phyloP scores from a whole-genome alignment of 2,329 filamentous ascomycete genomes.

The Cercospora sp. region DNA sequence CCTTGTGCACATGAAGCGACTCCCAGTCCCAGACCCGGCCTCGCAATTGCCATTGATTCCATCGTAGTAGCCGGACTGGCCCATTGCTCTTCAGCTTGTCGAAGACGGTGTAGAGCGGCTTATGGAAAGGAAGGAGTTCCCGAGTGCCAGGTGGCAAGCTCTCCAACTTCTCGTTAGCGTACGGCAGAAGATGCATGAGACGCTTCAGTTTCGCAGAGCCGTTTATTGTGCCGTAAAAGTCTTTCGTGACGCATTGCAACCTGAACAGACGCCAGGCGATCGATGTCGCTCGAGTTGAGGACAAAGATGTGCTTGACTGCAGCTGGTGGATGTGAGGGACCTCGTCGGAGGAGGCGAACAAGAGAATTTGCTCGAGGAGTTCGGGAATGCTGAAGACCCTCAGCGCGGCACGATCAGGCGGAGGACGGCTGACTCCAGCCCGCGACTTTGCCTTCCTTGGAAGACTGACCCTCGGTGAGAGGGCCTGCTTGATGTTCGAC shows the following conservation, averaged over 20 bases:
- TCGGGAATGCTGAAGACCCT: background rate
- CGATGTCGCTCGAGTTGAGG: too few relatives aligned
- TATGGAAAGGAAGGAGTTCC: background rate
- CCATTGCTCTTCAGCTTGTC: background rate
- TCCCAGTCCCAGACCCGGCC: background rate
- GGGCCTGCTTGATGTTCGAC: background rate
- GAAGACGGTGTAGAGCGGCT: background rate
- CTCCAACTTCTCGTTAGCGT: background rate
- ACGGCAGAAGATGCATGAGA: background rate
- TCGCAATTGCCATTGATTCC: background rate
- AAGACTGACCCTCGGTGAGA: background rate
- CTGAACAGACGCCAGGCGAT: background rate
- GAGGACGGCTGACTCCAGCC: background rate
- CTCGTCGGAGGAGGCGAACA: background rate
- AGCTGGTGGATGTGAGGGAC: too few relatives aligned
- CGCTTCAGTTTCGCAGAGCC: conserved; percentile 5
- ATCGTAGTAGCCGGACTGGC: background rate
- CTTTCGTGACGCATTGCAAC: background rate
- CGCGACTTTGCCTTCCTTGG: background rate
- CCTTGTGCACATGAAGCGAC: background rate
- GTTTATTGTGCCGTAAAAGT: background rate
- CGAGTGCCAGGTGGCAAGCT: background rate
- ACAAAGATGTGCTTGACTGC: too few relatives aligned
- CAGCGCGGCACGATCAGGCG: background rate
- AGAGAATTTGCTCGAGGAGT: background rate